Base-by-base conservation (phyloP, 129 eudicot species). In the Helianthus tuberosus region DNA sequence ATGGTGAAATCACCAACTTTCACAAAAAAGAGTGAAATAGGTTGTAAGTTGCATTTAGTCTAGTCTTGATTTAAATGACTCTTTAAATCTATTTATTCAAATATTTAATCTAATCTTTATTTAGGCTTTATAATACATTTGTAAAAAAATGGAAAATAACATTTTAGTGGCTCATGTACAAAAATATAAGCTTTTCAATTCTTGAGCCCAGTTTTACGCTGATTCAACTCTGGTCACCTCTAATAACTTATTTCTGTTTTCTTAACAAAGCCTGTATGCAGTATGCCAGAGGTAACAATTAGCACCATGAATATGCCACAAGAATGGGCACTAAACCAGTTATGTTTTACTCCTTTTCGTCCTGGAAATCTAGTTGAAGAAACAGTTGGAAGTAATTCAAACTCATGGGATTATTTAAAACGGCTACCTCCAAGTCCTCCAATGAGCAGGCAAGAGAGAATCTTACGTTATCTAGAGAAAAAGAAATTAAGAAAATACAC, bases 321-420 rank as follows among this genome's bases (percentile, higher is more conserved):
- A 51, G 75, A 71, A 64, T 64, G 73, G 72, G 13, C 11, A 52
- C 65, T 50, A 59, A 62, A 55, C 62, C 35, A 55, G 6, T 12
- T 48, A 4, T 11, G 52, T 29, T 44, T 64, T 64, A 50, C 48
- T 13, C 73, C 73, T 55, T 39, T 71, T 54, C 46, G 51, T 53
- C 36, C 5, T n/a, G 67, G 78, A 70, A 72, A 64, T 44, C 23
- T 52, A 14, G 20, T 12, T 2, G 77, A 49, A 13, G 75, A 51
- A 57, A 36, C 48, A 5, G 35, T 67, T 48, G 75, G 64, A 58
- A 73, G 63, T 78, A 43, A 54, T 58, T 54, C 83, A 55, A 64
- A 79, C 75, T 73, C 74, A 65, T 67, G 3, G 35, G 17, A 61
- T 61, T 6, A 32, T 27, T 29, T 7, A 61, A 27, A 12, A 61